These are phyloP conservation scores for Ochromonadaceae sp. DNA, from an alignment of 352 stramenopile species.

Conservation along the genomic window DNA sequence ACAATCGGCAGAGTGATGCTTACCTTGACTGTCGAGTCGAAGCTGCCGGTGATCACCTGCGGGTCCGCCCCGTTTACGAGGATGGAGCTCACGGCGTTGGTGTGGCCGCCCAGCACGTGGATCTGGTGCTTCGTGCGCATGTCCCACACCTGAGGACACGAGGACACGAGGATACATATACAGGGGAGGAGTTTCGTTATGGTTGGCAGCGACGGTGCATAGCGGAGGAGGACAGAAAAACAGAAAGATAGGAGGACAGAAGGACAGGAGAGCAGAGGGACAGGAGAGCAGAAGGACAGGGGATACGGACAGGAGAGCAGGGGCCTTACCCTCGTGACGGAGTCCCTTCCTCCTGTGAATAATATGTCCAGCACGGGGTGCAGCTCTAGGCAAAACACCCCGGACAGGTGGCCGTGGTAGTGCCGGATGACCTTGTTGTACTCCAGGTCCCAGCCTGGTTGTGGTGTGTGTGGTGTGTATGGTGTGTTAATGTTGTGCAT, in stretches of 20 bases:
- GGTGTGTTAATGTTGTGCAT: background rate
- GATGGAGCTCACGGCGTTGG: slow-evolving; percentile 83
- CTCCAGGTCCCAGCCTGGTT: slow-evolving; percentile 91
- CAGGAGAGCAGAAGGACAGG: no score
- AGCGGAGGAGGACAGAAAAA: no score
- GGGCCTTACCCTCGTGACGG: slow-evolving; percentile 46
- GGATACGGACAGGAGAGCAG: no score
- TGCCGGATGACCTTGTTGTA: slow-evolving; percentile 98
- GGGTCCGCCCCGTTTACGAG: slow-evolving; percentile 89
- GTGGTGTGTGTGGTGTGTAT: no score
- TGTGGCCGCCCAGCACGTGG: slow-evolving; percentile 86
- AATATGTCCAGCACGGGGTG: slow-evolving; percentile 96
- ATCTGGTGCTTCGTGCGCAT: slow-evolving; percentile 94
- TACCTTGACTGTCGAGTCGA: slow-evolving; percentile 34
- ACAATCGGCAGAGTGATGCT: no score
- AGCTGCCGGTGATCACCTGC: slow-evolving; percentile 53
- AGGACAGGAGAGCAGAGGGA: no score
- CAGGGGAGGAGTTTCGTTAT: no score
- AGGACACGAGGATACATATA: no score
- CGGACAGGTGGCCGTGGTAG: slow-evolving; percentile 98
- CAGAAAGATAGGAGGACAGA: no score
- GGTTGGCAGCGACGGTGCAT: no score
- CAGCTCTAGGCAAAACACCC: slow-evolving; percentile 89
- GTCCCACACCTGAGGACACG: slow-evolving; percentile 93
- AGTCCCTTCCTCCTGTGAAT: slow-evolving; percentile 83